A percentile compares a stretch with the other conserved stretches of the same genome.
These are phyloP conservation scores for Neohortaea acidophila DNA, from an alignment of 495 filamentous ascomycete genomes.

Conservation along the genomic window DNA sequence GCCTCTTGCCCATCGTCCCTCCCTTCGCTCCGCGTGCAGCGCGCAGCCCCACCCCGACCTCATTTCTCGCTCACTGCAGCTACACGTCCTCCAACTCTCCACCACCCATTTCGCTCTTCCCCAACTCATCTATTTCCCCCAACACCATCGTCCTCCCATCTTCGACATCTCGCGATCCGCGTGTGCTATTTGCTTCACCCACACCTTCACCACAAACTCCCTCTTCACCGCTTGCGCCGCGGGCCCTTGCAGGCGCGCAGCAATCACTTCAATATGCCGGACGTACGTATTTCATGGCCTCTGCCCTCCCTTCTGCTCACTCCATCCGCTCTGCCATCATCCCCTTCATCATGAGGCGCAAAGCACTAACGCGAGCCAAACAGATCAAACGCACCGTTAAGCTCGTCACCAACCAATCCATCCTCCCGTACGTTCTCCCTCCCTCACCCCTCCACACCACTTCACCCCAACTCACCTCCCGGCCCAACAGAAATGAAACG, in stretches of 20 bases:
- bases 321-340: background rate
- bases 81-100: too few relatives aligned
- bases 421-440: conserved; percentile 51
- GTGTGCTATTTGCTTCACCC: background rate
- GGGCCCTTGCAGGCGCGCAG: conserved; percentile 5
- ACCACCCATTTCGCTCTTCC: too few relatives aligned
- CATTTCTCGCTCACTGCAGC: too few relatives aligned
- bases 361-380: conserved; percentile 7
- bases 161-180: background rate
- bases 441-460: conserved; percentile 1
- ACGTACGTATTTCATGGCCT: conserved; percentile 18
- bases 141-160: background rate
- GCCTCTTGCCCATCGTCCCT: background rate
- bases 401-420: conserved; percentile 77
- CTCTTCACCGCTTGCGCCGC: conserved; percentile 7
- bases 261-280: conserved; percentile 22
- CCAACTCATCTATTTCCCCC: background rate
- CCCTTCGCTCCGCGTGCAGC: background rate
- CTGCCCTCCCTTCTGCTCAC: background rate
- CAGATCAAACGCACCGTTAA: conserved; percentile 79
- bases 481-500: conserved; percentile 40
- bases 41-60: conserved; percentile 2
- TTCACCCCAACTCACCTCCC: conserved; percentile 27
- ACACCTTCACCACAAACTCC: background rate
- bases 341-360: background rate